phyloP scores from a whole-genome alignment of 2,329 filamentous ascomycete genomes.

The Bipolaris oryzae region DNA sequence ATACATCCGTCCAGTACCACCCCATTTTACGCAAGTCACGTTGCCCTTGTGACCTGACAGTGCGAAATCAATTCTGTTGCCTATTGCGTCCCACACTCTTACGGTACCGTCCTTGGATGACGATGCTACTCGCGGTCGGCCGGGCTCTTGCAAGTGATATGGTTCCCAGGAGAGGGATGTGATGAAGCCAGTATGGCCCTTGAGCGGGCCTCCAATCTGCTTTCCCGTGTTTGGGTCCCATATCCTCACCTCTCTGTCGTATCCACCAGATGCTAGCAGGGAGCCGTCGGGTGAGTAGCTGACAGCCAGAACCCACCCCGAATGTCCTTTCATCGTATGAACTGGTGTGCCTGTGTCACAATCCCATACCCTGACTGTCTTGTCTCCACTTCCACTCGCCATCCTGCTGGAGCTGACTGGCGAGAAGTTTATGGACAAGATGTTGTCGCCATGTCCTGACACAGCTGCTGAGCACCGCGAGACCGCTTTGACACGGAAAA shows the following conservation, averaged over 20 bases:
- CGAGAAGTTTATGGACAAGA: slow-evolving; percentile 84
- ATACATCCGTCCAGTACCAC: slow-evolving; percentile 71
- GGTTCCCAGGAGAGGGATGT: slow-evolving; percentile 91
- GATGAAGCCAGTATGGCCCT: slow-evolving; percentile 88
- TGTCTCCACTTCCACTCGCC: slow-evolving; percentile 89
- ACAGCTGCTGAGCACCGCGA: slow-evolving; percentile 88
- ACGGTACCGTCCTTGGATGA: slow-evolving; percentile 90
- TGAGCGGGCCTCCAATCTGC: slow-evolving; percentile 71
- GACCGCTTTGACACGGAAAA: slow-evolving; percentile 91
- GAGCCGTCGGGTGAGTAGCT: slow-evolving; percentile 84
- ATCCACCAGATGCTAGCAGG: slow-evolving; percentile 84
- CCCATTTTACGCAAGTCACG: slow-evolving; percentile 92
- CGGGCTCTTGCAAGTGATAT: slow-evolving; percentile 78
- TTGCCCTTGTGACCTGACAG: slow-evolving; percentile 87
- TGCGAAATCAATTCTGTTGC: slow-evolving; percentile 78
- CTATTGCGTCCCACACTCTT: slow-evolving; percentile 82
- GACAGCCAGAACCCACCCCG: slow-evolving; percentile 87
- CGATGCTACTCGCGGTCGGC: slow-evolving; percentile 80
- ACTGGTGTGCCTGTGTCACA: slow-evolving; percentile 90
- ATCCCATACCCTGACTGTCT: slow-evolving; percentile 91
- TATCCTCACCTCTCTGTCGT: slow-evolving; percentile 88
- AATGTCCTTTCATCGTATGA: slow-evolving; percentile 84
- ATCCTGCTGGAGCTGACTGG: slow-evolving; percentile 76
- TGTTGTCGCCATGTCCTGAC: slow-evolving; percentile 88
- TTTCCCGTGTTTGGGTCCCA: slow-evolving; percentile 88